phyloP scores from a whole-genome alignment of 164 flowering plant genomes.

The Brasenia schreberi region DNA sequence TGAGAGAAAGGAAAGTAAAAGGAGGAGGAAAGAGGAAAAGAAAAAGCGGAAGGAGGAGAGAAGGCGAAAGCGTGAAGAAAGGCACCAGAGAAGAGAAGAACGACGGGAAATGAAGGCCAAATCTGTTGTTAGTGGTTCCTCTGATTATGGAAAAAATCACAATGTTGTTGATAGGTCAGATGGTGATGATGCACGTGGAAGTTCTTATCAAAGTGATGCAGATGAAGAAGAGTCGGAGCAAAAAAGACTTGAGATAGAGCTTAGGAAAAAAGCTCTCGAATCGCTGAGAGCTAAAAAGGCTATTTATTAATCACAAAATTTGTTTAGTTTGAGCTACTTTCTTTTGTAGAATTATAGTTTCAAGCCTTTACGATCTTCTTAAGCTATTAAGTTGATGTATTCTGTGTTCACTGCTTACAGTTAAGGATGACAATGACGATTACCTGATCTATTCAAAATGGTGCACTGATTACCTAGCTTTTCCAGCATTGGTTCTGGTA shows the following conservation, averaged over 20 bases:
- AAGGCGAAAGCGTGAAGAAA: constrained; percentile 22
- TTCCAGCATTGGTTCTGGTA: constrained; percentile 71
- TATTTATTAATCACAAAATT: constrained; percentile 20
- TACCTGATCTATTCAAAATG: constrained; percentile 61
- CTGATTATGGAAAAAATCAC: constrained; percentile 18
- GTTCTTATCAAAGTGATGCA: constrained; percentile 19
- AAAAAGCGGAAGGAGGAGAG: constrained; percentile 24
- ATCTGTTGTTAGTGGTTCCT: constrained; percentile 16
- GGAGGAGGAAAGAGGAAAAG: constrained; percentile 24
- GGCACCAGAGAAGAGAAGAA: constrained; percentile 23
- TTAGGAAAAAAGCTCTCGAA: constrained; percentile 88
- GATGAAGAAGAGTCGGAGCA: constrained; percentile 43
- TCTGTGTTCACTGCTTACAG: constrained; percentile 82
- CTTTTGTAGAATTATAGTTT: constrained; percentile 3
- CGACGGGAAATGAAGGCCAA: constrained; percentile 18
- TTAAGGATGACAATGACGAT: constrained; percentile 73
- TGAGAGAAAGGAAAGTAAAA: constrained; percentile 23
- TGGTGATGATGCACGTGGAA: constrained; percentile 24
- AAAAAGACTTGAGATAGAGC: constrained; percentile 78
- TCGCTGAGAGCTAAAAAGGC: constrained; percentile 87
- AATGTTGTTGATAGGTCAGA: constrained; percentile 31
- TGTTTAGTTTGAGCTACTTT: constrained; percentile 9
- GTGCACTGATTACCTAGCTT: constrained; percentile 47
- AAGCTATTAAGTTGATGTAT: constrained; percentile 38
- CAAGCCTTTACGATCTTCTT: constrained; percentile 7